phyloP scores from a whole-genome alignment of 441 rosid species.

The Populus hybrid region DNA sequence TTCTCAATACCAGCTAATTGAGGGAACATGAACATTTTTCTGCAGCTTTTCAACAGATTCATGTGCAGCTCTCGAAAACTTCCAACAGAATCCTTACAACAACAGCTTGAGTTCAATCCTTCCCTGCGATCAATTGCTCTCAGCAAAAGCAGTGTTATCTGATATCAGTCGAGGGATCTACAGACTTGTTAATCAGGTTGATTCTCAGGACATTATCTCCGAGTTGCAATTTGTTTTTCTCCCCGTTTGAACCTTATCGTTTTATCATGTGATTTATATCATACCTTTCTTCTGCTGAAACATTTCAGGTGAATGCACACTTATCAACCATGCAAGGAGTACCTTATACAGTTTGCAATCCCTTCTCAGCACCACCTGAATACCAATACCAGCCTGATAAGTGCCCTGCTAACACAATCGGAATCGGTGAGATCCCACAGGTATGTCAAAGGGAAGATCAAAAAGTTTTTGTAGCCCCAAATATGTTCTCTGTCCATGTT shows the following conservation, averaged over 20 bases:
- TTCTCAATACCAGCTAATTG: not conserved
- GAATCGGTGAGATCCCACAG: slow-evolving; percentile 51
- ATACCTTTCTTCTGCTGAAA: not conserved
- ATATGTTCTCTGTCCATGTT: not conserved
- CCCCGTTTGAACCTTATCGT: not conserved
- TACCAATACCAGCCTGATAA: slow-evolving; percentile 42
- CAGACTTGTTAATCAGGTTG: slow-evolving; percentile 49
- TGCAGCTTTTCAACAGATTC: slow-evolving; percentile 58
- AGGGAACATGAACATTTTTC: not conserved
- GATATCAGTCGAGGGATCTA: slow-evolving; percentile 52
- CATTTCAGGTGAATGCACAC: slow-evolving; percentile 48
- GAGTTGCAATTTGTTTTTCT: not conserved
- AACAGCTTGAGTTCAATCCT: slow-evolving; percentile 63
- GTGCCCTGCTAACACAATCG: slow-evolving; percentile 51
- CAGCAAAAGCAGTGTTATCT: slow-evolving; percentile 39
- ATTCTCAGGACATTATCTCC: not conserved
- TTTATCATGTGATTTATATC: not conserved
- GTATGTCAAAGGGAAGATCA: slow-evolving; percentile 12
- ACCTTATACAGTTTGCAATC: slow-evolving; percentile 49
- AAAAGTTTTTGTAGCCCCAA: not conserved
- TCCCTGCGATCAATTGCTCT: slow-evolving; percentile 53
- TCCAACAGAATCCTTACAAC: slow-evolving; percentile 52
- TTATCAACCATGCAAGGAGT: slow-evolving; percentile 36
- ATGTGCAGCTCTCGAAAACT: slow-evolving; percentile 53
- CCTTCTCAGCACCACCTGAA: slow-evolving; percentile 64